These are phyloP conservation scores for Tardiomyces blankii DNA, from an alignment of 1,139 yeast species.

Conservation along the genomic window DNA sequence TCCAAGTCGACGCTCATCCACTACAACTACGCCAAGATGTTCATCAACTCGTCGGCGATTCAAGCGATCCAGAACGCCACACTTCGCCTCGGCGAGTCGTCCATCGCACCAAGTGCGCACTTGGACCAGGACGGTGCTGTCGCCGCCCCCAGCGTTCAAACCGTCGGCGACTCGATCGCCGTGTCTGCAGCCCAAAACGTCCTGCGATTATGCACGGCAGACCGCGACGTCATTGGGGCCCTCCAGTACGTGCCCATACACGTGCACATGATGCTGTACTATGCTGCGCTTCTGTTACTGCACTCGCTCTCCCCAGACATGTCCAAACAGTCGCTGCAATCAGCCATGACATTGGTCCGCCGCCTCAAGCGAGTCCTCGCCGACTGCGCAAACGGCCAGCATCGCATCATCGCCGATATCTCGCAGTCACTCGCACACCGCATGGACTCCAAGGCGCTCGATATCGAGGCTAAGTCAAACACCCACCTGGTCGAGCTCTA, in stretches of 20 bases:
- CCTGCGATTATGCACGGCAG: constrained; percentile 45
- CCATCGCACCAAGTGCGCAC: constrained; percentile 5
- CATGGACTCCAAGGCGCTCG: background rate
- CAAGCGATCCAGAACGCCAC: constrained; percentile 30
- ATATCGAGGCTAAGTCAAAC: background rate
- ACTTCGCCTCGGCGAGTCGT: constrained; percentile 5
- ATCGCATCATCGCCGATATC: background rate
- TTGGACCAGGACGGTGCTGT: constrained; percentile 5
- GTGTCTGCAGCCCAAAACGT: constrained; percentile 55
- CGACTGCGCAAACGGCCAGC: background rate
- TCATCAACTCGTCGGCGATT: constrained; percentile 44
- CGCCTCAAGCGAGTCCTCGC: background rate
- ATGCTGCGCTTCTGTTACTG: constrained; percentile 48
- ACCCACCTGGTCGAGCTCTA: background rate
- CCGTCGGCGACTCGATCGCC: constrained; percentile 30
- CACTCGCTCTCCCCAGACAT: constrained; percentile 7
- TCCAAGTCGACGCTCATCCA: constrained; percentile 59
- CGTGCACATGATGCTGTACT: constrained; percentile 59
- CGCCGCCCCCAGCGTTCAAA: constrained; percentile 25
- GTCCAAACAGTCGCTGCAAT: background rate
- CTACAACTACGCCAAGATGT: constrained; percentile 68
- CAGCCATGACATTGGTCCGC: background rate
- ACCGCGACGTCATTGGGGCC: constrained; percentile 46
- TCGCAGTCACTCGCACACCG: background rate
- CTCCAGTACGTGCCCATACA: constrained; percentile 60